Evolutionary conservation across 345 rosid genomes (phyloP), one percentile per base, ranked within the genome.

Genomic region (Triadica sebifera): DNA sequence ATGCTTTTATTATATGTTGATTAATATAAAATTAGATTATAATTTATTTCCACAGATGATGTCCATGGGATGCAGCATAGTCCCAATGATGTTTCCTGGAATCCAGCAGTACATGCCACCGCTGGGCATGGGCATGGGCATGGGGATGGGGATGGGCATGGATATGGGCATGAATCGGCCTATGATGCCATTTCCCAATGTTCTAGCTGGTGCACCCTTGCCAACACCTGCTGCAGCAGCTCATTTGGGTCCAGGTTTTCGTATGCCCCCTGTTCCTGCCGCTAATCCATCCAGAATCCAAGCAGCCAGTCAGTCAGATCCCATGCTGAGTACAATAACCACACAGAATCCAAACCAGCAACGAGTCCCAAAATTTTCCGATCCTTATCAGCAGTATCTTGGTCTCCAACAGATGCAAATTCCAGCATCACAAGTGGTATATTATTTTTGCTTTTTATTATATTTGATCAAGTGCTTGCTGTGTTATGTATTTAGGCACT

Each of bases 11-110:
- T n/a, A 8, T n/a, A 29, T 41, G 24, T 19, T 52, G 69, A 64
- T 6, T 29, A 43, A 38, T 39, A 39, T 5, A 46, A 51, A 5
- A 56, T 79, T 79, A 70, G 67, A 74, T 41, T 66, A 55, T 75
- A 46, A 58, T 65, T 70, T 66, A 59, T 71, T 73, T 50, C 59
- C 65, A 71, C 84, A 94, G 93, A 82, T 92, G 70, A 90, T 92
- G 94, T 92, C 97, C 90, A 88, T 92, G 92, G 94, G 98, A 39
- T 85, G 82, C 80, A 86, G 94, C 83, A 90, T 90, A 93, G 88
- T 90, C 74, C 97, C 94, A 9, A 78, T 88, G 89, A 88, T 94
- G 94, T 92, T 90, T 79, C 90, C 91, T 12, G 94, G 96, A 59
- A 75, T 88, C 22, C 98, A 89, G 78, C 88, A 86, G 56, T 84